Percentiles rank a stretch among this genome's conserved stretches.
phyloP scores from a whole-genome alignment of 176 grass and related monocot genomes.

The Saccharum spontaneum region DNA sequence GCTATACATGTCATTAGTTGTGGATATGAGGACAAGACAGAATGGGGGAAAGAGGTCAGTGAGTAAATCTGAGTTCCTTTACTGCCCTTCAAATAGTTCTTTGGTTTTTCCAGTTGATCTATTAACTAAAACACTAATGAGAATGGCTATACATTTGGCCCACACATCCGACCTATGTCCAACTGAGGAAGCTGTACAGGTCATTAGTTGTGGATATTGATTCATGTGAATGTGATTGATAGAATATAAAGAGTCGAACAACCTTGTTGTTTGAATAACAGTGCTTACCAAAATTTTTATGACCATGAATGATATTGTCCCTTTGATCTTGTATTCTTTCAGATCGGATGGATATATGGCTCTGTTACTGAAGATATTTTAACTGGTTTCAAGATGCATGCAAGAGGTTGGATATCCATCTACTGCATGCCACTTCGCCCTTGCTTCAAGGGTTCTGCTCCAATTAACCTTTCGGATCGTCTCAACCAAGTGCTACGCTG shows the following conservation, averaged over 20 bases:
- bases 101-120: slow-evolving; percentile 14
- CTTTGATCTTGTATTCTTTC: slow-evolving; percentile 23
- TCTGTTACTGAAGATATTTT: slow-evolving; percentile 91
- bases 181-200: neutral
- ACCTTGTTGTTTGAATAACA: neutral
- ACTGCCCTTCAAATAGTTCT: slow-evolving; percentile 4
- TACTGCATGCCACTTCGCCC: slow-evolving; percentile 86
- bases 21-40: slow-evolving; percentile 93
- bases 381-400: slow-evolving; percentile 90
- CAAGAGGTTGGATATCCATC: slow-evolving; percentile 81
- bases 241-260: neutral
- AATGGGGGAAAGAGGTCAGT: slow-evolving; percentile 92
- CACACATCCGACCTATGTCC: neutral
- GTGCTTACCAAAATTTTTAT: neutral
- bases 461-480: slow-evolving; percentile 92
- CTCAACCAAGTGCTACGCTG: slow-evolving; percentile 89
- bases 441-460: slow-evolving; percentile 81
- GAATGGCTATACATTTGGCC: neutral
- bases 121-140: neutral
- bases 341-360: slow-evolving; percentile 97
- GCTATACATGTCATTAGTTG: slow-evolving; percentile 89
- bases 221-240: neutral
- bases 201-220: neutral
- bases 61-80: neutral
- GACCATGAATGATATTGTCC: neutral